Evolutionary conservation across 306 rosid genomes (phyloP).

Genomic region (cucumber (Cucumis sativus)): DNA sequence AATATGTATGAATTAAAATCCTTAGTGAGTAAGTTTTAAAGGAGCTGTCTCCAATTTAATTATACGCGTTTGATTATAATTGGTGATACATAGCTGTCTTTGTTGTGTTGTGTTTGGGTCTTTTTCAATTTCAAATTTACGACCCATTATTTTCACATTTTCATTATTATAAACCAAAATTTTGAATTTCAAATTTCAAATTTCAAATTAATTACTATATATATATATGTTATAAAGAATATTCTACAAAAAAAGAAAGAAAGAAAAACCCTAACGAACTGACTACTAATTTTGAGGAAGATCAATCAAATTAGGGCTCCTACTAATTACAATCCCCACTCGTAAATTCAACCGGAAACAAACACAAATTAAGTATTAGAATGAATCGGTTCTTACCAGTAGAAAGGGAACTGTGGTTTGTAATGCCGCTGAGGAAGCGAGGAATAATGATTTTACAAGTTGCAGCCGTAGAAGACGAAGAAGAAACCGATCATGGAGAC

Average conservation of each 20-base stretch:
- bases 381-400: background rate
- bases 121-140: too few species aligned
- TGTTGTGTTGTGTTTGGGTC: too few species aligned
- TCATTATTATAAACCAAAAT: background rate
- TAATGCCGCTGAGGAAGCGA: background rate
- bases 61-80: too few species aligned
- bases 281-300: background rate
- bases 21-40: too few species aligned
- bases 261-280: background rate
- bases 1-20: too few species aligned
- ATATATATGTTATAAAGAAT: too few species aligned
- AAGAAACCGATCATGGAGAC: conserved; percentile 73
- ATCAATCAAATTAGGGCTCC: background rate
- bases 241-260: background rate
- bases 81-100: too few species aligned
- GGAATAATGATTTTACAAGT: conserved; percentile 16
- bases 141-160: too few species aligned
- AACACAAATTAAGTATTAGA: background rate
- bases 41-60: too few species aligned
- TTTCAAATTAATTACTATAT: too few species aligned
- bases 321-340: background rate
- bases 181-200: background rate
- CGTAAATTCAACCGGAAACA: background rate
- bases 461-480: conserved; percentile 79
- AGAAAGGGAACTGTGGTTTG: background rate